A percentile compares a stretch with the other conserved stretches of the same genome.
Evolutionary conservation across 2,329 filamentous ascomycete species (phyloP).

Genomic region (Hymenotorrendiella dingleyae): DNA sequence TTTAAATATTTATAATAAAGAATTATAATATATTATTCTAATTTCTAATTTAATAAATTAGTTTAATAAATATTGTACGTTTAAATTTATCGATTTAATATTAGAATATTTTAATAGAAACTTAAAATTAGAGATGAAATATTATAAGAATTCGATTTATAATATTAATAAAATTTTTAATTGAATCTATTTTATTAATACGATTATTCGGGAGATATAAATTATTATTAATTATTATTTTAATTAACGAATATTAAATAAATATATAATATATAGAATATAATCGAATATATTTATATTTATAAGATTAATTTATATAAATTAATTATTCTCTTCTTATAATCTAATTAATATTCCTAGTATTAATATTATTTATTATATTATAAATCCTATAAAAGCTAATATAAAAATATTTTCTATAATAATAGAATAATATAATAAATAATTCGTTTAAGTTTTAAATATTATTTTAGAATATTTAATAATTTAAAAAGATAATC

Average conservation of each 20-base stretch:
- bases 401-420: neutral
- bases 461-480: neutral
- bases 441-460: neutral
- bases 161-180: neutral
- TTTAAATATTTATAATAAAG: neutral
- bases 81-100: neutral
- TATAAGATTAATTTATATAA: no score
- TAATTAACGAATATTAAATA: neutral
- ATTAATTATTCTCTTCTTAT: neutral
- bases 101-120: neutral
- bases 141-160: constrained; percentile 1
- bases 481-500: neutral
- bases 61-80: neutral
- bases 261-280: neutral
- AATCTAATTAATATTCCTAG: neutral
- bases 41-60: neutral
- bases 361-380: neutral
- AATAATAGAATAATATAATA: neutral
- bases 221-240: neutral
- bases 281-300: no score
- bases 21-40: neutral
- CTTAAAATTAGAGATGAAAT: neutral
- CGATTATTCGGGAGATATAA: neutral
- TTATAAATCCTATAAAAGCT: neutral
- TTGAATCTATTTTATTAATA: neutral